Evolutionary conservation across 805 yeast species (phyloP).

Genomic region (Metschnikowia baotianmanensis): DNA sequence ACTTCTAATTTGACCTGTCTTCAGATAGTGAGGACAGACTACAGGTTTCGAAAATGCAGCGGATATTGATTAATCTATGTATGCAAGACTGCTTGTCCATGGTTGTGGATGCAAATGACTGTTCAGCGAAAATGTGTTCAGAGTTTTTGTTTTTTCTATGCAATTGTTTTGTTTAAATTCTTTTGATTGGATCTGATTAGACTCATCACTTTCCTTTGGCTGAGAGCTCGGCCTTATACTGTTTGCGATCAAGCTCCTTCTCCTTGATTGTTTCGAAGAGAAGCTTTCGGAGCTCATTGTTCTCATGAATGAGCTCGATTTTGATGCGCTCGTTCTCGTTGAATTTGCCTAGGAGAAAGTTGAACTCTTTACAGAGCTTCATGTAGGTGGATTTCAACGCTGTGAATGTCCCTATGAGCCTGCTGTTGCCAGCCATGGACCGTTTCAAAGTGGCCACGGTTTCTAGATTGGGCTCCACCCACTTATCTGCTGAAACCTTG

Average conservation of each 20-base stretch:
- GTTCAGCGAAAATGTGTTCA: no score
- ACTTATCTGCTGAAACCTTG: background rate
- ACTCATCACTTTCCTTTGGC: background rate
- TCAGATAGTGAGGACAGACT: no score
- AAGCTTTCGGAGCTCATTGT: slow-evolving; percentile 30
- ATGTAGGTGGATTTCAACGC: slow-evolving; percentile 34
- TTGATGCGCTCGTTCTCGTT: slow-evolving; percentile 36
- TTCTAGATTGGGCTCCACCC: slow-evolving; percentile 7
- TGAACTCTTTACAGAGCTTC: slow-evolving; percentile 39
- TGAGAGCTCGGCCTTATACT: slow-evolving; percentile 15
- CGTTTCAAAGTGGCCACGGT: slow-evolving; percentile 22
- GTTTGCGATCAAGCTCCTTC: slow-evolving; percentile 22
- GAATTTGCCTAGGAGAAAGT: slow-evolving; percentile 33
- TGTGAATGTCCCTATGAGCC: slow-evolving; percentile 31
- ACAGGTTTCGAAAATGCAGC: no score
- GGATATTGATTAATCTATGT: no score
- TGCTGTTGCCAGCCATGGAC: slow-evolving; percentile 26
- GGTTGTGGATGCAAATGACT: no score
- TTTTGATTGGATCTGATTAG: no score
- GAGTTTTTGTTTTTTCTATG: background rate
- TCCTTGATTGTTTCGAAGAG: slow-evolving; percentile 30
- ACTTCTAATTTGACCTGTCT: no score
- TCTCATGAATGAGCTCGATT: slow-evolving; percentile 35
- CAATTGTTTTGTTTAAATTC: no score
- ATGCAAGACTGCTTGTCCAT: no score